Percentiles rank a stretch among this genome's conserved stretches.
phyloP scores from a whole-genome alignment of 768 basidiomycete species.

The Amanita pseudoporphyria region DNA sequence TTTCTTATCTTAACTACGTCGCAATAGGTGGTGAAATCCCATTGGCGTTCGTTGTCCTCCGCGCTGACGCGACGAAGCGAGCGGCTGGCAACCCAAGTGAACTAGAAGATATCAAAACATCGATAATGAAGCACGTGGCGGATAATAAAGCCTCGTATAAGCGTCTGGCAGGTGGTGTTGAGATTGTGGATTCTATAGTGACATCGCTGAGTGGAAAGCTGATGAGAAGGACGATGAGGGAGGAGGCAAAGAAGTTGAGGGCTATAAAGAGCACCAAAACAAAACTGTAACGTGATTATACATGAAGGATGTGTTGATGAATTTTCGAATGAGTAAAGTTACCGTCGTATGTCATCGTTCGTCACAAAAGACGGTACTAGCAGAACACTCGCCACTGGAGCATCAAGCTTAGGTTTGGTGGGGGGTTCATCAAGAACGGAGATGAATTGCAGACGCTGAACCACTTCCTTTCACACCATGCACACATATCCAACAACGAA shows the following conservation, averaged over 20 bases:
- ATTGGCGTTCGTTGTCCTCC: conserved; percentile 55
- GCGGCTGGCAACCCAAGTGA: not conserved
- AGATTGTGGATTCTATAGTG: conserved; percentile 44
- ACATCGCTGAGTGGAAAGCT: conserved; percentile 58
- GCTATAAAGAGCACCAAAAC: not conserved
- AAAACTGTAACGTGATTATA: no score
- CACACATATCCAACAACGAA: no score
- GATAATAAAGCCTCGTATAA: conserved; percentile 49
- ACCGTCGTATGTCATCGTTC: no score
- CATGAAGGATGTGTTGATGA: no score
- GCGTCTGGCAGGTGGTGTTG: conserved; percentile 48
- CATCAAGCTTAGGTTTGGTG: no score
- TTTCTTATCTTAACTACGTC: not conserved
- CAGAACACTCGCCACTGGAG: no score
- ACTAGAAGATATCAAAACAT: not conserved
- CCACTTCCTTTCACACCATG: no score
- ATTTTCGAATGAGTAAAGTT: no score
- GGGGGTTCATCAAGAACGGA: no score
- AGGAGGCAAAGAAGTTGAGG: conserved; percentile 22
- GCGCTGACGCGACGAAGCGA: conserved; percentile 23
- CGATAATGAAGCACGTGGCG: conserved; percentile 35
- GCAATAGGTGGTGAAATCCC: conserved; percentile 55
- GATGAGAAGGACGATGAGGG: conserved; percentile 21
- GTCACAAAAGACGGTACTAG: no score
- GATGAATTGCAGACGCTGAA: no score